Evolutionary conservation across 805 yeast genomes (phyloP), one percentile per base, ranked within the genome.

Genomic region (Teunomyces atbi): DNA sequence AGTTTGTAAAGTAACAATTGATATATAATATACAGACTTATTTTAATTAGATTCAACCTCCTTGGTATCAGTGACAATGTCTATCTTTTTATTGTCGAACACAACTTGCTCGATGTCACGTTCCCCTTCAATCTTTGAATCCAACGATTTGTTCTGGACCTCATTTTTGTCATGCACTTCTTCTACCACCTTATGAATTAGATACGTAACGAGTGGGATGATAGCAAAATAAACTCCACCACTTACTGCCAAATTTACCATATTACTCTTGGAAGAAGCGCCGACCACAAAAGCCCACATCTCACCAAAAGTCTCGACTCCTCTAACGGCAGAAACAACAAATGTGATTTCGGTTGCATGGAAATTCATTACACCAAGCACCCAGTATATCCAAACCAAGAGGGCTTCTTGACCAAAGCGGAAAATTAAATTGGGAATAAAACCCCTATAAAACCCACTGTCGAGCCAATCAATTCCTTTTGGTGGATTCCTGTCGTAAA

Each of bases 221-320:
- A 36, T 21, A 10, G 28, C 39, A 36, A 36, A 36, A 21, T 36
- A 36, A 20, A 36, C 21, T 12, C 39, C 39, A 19, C 27, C 39
- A n/a, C 39, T 36, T 2, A 36, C 39, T 11, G 39, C 39, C 39
- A 36, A 36, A 21, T 36, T 36, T n/a, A 36, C 39, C 39, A 36
- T 36, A 21, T 36, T 36, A 13, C 39, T 36, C 16, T 11, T 36
- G 39, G 39, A 36, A 36, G 28, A 20, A 13, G 39, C 39, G 8
- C 39, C 39, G 6, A 36, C 39, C 28, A 36, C 39, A 36, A 36
- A 36, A 12, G 39, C 39, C 39, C 39, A 36, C 39, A 36, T 36
- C 15, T 36, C 39, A 3, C 39, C 39, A n/a, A 36, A 36, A n/a
- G 39, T 36, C 21, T 36, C 39, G 21, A 36, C 28, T 19, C 39